Evolutionary conservation across 129 eudicot genomes (phyloP).

Genomic region (Lactuca sativa): DNA sequence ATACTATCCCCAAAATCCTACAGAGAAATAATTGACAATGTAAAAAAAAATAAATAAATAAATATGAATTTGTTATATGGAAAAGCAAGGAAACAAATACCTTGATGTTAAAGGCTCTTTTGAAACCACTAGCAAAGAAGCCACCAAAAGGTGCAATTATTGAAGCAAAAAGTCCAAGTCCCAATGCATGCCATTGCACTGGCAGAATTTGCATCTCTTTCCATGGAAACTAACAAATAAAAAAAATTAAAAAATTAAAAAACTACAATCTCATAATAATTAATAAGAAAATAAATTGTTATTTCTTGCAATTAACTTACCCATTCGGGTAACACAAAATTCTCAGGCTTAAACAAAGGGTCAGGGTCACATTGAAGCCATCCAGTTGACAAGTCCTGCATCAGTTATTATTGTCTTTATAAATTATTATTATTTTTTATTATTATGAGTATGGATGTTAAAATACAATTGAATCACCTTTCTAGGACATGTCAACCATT

Average conservation of each 20-base stretch:
- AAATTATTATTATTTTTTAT: not conserved
- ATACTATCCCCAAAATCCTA: constrained; percentile 98
- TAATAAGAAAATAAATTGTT: not conserved
- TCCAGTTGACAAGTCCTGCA: constrained; percentile 74
- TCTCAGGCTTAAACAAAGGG: constrained; percentile 57
- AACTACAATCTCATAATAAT: too few relatives aligned
- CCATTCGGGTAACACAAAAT: constrained; percentile 51
- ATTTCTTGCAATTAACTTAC: constrained; percentile 31
- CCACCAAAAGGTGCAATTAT: constrained; percentile 93
- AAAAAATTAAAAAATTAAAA: too few relatives aligned
- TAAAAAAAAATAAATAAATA: not conserved
- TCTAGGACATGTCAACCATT: constrained; percentile 84
- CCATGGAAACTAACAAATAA: constrained; percentile 61
- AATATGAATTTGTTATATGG: not conserved
- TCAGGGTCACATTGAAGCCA: constrained; percentile 92
- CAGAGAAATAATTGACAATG: not conserved
- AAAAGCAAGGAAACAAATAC: constrained; percentile 19
- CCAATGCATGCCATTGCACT: constrained; percentile 80
- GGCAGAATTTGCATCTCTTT: constrained; percentile 63
- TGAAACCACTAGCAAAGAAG: constrained; percentile 84
- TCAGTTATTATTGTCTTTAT: not conserved
- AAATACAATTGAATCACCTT: constrained; percentile 41
- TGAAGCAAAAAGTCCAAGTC: constrained; percentile 78
- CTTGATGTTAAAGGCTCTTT: constrained; percentile 86
- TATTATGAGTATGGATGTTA: not conserved